Conservation (phyloP, 106 monocot genomes). For the Hemerocallis citrina region DNA sequence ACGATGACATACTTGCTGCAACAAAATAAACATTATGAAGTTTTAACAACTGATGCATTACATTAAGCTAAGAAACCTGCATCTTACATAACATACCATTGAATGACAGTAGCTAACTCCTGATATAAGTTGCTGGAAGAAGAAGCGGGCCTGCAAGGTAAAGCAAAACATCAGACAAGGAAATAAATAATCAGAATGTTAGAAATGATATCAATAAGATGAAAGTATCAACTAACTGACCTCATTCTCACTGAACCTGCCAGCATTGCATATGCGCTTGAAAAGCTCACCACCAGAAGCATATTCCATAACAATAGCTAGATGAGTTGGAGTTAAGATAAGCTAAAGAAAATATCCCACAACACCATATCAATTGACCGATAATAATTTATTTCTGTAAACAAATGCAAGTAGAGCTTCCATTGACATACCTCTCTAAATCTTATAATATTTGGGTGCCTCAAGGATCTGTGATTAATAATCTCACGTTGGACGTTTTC, state of each 20-base stretch:
- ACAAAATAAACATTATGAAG: conserved; percentile 11
- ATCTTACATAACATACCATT: conserved; percentile 50
- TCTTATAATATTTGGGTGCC: conserved; percentile 68
- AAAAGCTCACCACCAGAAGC: conserved; percentile 97
- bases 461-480: conserved; percentile 69
- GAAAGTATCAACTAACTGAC: conserved; percentile 10
- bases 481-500: conserved; percentile 75
- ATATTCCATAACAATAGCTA: conserved; percentile 99
- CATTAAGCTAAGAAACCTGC: not conserved
- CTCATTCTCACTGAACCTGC: conserved; percentile 83
- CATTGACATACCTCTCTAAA: conserved; percentile 51
- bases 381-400: not conserved
- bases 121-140: conserved; percentile 96
- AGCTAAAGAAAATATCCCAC: conserved; percentile 34
- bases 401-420: not conserved
- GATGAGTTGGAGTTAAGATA: conserved; percentile 92
- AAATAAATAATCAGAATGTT: not conserved
- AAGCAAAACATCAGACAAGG: not conserved
- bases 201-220: not conserved
- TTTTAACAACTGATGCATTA: not conserved
- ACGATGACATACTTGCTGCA: conserved; percentile 98
- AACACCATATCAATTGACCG: conserved; percentile 1
- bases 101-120: conserved; percentile 97
- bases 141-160: conserved; percentile 72
- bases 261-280: conserved; percentile 89